Percentiles rank a stretch among this genome's conserved stretches.
phyloP scores from a whole-genome alignment of 345 rosid species.

The Garcia nutans region DNA sequence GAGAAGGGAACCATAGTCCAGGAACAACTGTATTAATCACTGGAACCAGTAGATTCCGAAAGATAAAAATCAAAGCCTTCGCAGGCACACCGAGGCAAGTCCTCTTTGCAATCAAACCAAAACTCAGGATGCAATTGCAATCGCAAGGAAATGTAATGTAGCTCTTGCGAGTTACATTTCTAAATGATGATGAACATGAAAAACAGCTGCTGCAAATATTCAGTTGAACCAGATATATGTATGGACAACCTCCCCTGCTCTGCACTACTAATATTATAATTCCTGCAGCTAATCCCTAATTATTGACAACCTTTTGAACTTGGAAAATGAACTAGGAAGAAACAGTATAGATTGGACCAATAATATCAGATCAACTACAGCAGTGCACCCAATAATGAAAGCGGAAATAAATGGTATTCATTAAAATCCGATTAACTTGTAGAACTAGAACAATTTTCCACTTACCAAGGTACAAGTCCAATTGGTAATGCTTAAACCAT shows the following conservation, averaged over 20 bases:
- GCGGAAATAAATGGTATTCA: conserved; percentile 24
- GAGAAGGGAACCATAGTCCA: not conserved
- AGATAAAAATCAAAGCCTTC: not conserved
- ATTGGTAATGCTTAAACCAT: conserved; percentile 19
- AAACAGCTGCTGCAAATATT: not conserved
- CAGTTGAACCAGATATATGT: not conserved
- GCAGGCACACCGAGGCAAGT: not conserved
- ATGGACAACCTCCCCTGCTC: not conserved
- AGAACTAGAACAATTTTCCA: conserved; percentile 23
- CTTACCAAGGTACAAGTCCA: conserved; percentile 14
- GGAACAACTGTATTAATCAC: not conserved
- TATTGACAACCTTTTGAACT: not conserved
- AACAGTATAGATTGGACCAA: not conserved
- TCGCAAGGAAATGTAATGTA: not conserved
- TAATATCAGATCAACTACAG: conserved; percentile 9
- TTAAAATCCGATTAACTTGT: conserved; percentile 23
- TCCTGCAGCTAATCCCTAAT: not conserved
- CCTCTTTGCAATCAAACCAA: not conserved
- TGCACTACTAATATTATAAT: not conserved
- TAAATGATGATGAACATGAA: not conserved
- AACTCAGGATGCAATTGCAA: not conserved
- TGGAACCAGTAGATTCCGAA: not conserved
- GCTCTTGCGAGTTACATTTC: not conserved
- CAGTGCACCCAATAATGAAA: not conserved
- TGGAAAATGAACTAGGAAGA: not conserved